These are phyloP conservation scores for Monosporascus sp. DNA, from an alignment of 2,329 filamentous ascomycete species.

Conservation along the genomic window DNA sequence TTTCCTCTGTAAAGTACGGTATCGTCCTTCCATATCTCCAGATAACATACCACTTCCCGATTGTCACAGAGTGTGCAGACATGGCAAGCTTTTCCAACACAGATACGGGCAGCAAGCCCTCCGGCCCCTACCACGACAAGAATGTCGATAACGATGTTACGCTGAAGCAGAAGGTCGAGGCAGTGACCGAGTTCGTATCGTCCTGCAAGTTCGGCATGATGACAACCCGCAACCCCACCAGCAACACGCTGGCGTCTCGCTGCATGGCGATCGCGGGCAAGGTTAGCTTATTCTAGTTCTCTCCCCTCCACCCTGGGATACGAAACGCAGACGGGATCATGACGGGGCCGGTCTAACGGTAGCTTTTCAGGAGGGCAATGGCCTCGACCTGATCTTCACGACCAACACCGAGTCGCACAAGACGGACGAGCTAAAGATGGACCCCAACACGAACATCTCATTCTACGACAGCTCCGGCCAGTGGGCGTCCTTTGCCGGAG, in stretches of 20 bases:
- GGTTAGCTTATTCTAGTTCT: slow-evolving; percentile 33
- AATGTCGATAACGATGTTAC: slow-evolving; percentile 53
- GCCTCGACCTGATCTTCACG: slow-evolving; percentile 80
- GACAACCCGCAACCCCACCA: slow-evolving; percentile 55
- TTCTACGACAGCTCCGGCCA: slow-evolving; percentile 72
- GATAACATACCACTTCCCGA: not conserved
- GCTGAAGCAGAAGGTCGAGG: slow-evolving; percentile 61
- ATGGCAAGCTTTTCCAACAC: slow-evolving; percentile 15
- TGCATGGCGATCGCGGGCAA: slow-evolving; percentile 67
- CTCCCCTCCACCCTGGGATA: not conserved
- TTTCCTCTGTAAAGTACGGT: not conserved
- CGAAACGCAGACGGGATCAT: not conserved
- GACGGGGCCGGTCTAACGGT: not conserved
- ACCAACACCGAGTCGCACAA: slow-evolving; percentile 88
- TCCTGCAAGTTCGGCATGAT: slow-evolving; percentile 66
- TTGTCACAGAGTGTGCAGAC: not conserved
- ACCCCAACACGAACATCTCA: slow-evolving; percentile 72
- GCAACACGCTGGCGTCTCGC: slow-evolving; percentile 53
- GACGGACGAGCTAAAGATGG: slow-evolving; percentile 68
- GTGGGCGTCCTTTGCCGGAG: slow-evolving; percentile 79
- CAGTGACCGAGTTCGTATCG: slow-evolving; percentile 54
- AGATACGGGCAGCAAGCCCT: slow-evolving; percentile 10
- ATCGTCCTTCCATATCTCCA: no score
- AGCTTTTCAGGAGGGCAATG: slow-evolving; percentile 60
- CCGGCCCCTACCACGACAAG: slow-evolving; percentile 60